Base-by-base conservation (phyloP, 192 early-diverging fungal species). In the Umbelopsis isabellina region DNA sequence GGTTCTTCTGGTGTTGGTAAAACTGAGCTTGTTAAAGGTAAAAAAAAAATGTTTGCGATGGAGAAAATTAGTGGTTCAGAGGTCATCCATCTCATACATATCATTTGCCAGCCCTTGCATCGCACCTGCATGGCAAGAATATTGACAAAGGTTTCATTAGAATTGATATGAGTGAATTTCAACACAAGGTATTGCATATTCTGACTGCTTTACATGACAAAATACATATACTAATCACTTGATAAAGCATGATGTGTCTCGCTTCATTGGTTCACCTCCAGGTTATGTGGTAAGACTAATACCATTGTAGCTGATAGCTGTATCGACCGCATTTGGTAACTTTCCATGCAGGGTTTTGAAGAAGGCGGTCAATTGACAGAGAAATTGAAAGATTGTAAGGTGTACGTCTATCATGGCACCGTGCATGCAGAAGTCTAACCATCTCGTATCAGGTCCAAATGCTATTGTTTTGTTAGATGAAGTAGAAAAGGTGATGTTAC, bases 141-240 rank as follows among this genome's bases (percentile, higher is more conserved):
- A 16, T 72, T 11, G 75, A 77, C 49, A 77, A 73, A 46, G 80
- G 77, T 8, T 82, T 82, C 52, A 76, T 82, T 46, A 74, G 80
- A 15, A 78, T 82, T 64, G 80, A 82, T 58, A 75, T 82, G 80
- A 79, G 77, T 61, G 80, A 82, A 64, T 82, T 82, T 46, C 80
- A 82, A 49, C 75, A 77, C 47, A 76, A 76, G 66, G 75, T 76
- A 76, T 23, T 1, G 10, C 4, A 10, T 11, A 52, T 10, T 20
- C 51, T 61, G 7, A 35, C 18, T n/a, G 33, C 2, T 35, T 11
- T 61, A 18, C 15, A 27, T 1, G 11, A 3, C 7, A 16, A 35
- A 15, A 3, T 18, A 35, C 55, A 35, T 2, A 35, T 16, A 18
- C 27, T 15, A 18, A 12, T 35, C 12, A 30, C 46, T 41, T 2